Evolutionary conservation across 129 eudicot species (phyloP), one percentile per base, ranked within the genome.

Genomic region (Centella asiatica): DNA sequence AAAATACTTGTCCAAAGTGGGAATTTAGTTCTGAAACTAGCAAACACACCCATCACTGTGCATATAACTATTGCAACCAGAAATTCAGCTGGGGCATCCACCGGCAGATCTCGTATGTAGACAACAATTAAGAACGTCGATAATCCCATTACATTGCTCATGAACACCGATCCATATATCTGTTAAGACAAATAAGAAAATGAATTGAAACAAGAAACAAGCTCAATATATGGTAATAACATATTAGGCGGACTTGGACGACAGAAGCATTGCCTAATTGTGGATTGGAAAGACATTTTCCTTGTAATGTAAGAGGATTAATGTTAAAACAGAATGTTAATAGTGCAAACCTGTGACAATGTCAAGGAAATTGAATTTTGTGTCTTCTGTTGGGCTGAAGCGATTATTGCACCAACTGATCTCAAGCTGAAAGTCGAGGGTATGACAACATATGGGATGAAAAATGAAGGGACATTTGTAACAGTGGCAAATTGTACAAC

Each of bases 81-180:
- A 31, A 89, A 95, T 74, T 89, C 97, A 0, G 97, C 77, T 29
- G 97, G 83, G 80, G 85, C 85, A 72, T 89, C 85, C 97, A 95
- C 85, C 19, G 71, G 67, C 74, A 89, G 48, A 0, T 90, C 97
- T 13, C 97, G 64, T 34, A 45, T 64, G 37, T 89, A 89, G 26
- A 85, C 97, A 11, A 89, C 83, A 46, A 88, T 88, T 44, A 89
- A 66, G 79, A 89, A 85, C 29, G 85, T 86, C 6, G 97, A 76
- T 26, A 89, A 74, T 65, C 97, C 85, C 29, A 89, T 83, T 27
- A 72, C 49, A 56, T 89, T 89, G 44, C 85, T 89, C 97, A 89
- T 85, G 5, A 95, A 82, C 25, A 81, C 95, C 4, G 97, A 90
- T 70, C 97, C 97, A 28, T 89, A 89, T 62, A 89, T 48, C 97